Conservation (phyloP, 192 early-diverging fungal species). For the Podila epicladia region DNA sequence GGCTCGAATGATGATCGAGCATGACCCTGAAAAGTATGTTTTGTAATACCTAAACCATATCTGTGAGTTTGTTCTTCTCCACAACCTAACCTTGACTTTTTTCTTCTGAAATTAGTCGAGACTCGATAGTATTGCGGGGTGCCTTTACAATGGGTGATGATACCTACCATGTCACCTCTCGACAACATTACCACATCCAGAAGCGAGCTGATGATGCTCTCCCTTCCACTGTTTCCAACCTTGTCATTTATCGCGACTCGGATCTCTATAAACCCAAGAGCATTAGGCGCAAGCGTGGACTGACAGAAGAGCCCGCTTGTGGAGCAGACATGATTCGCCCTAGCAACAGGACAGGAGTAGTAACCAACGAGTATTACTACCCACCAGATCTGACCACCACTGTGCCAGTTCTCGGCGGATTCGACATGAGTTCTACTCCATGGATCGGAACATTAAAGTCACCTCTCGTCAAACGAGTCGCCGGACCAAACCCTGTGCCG, state of each 20-base stretch:
- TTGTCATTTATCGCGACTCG: conserved; percentile 46
- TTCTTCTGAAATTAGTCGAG: neutral
- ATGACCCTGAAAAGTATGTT: conserved; percentile 28
- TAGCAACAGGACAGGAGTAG: conserved; percentile 9
- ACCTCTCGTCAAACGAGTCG: neutral
- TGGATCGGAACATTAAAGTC: neutral
- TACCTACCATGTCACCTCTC: conserved; percentile 38
- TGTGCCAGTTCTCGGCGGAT: conserved; percentile 13
- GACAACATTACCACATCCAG: conserved; percentile 28
- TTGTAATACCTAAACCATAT: neutral
- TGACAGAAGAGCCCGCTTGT: conserved; percentile 11
- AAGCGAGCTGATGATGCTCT: conserved; percentile 42
- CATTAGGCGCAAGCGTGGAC: conserved; percentile 12
- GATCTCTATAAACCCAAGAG: conserved; percentile 29
- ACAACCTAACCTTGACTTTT: neutral
- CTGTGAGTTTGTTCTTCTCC: neutral
- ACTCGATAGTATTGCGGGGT: conserved; percentile 24
- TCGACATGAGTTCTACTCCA: conserved; percentile 22
- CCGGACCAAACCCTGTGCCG: conserved; percentile 16
- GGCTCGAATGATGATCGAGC: conserved; percentile 60
- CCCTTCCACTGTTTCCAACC: conserved; percentile 2
- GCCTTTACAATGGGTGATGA: conserved; percentile 38
- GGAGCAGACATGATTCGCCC: conserved; percentile 24
- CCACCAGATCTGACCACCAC: conserved; percentile 25
- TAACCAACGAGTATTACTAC: conserved; percentile 31